These are phyloP conservation scores for Macrocystidia cucumis DNA, from an alignment of 1,284 basidiomycete genomes.

Conservation along the genomic window DNA sequence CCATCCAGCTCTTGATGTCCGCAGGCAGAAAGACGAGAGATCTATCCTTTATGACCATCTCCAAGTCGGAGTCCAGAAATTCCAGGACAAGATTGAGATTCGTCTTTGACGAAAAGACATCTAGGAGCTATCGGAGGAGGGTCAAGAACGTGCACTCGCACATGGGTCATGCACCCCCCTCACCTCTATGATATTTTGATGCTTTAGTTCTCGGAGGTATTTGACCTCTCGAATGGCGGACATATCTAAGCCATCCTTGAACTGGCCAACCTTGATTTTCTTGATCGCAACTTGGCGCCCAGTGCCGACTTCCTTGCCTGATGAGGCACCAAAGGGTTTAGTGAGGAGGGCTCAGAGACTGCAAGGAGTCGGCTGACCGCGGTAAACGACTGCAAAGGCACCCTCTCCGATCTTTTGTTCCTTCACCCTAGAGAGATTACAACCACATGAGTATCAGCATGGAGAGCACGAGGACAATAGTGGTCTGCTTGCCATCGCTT, in stretches of 20 bases:
- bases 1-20: conserved; percentile 99
- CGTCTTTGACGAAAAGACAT: conserved; percentile 95
- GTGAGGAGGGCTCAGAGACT: background rate
- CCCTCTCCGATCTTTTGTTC: conserved; percentile 93
- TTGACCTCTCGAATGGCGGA: conserved; percentile 98
- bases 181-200: conserved; percentile 94
- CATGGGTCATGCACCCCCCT: background rate
- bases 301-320: conserved; percentile 65
- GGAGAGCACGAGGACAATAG: conserved; percentile 2
- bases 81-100: conserved; percentile 98
- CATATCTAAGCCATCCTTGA: conserved; percentile 98
- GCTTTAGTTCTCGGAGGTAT: conserved; percentile 89
- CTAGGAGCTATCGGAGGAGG: conserved; percentile 64
- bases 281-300: conserved; percentile 89
- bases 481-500: conserved; percentile 51
- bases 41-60: conserved; percentile 94
- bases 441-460: conserved; percentile 2
- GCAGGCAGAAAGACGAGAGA: conserved; percentile 87
- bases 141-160: background rate
- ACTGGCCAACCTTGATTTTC: conserved; percentile 95
- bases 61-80: conserved; percentile 95
- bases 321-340: background rate
- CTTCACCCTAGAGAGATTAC: conserved; percentile 51
- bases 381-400: conserved; percentile 95
- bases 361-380: conserved; percentile 45